Conservation (phyloP, 257 asterid species). For the Capsicum rhomboideum region DNA sequence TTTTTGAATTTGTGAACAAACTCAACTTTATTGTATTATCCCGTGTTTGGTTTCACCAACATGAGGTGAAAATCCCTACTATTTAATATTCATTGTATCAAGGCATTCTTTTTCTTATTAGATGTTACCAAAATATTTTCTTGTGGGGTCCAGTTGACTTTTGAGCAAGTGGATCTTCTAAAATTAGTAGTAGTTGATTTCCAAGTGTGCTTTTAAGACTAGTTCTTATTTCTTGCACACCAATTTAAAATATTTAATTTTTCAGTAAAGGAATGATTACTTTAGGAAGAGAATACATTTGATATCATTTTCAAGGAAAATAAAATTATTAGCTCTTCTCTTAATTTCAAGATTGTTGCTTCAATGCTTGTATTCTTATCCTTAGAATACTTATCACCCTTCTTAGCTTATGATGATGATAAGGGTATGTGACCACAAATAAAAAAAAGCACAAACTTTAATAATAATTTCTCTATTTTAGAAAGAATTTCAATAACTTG, state of each 20-base stretch:
- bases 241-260: not conserved
- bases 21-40: not conserved
- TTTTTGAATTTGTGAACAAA: not conserved
- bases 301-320: not conserved
- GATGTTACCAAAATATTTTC: not conserved
- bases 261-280: not conserved
- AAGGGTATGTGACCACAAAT: not conserved
- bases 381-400: not conserved
- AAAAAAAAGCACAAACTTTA: not conserved
- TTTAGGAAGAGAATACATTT: not conserved
- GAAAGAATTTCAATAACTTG: too few species aligned
- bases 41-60: not conserved
- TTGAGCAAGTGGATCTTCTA: not conserved
- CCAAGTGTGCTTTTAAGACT: not conserved
- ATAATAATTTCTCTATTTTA: not conserved
- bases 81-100: not conserved
- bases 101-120: not conserved
- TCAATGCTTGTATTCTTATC: not conserved
- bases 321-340: not conserved
- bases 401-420: not conserved
- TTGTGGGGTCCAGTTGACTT: not conserved
- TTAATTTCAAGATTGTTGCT: not conserved
- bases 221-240: not conserved
- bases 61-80: too few species aligned
- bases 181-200: not conserved